A percentile compares a stretch with the other conserved stretches of the same genome.
These are phyloP conservation scores for Yarrowia sp. DNA, from an alignment of 805 yeast genomes.

Conservation along the genomic window DNA sequence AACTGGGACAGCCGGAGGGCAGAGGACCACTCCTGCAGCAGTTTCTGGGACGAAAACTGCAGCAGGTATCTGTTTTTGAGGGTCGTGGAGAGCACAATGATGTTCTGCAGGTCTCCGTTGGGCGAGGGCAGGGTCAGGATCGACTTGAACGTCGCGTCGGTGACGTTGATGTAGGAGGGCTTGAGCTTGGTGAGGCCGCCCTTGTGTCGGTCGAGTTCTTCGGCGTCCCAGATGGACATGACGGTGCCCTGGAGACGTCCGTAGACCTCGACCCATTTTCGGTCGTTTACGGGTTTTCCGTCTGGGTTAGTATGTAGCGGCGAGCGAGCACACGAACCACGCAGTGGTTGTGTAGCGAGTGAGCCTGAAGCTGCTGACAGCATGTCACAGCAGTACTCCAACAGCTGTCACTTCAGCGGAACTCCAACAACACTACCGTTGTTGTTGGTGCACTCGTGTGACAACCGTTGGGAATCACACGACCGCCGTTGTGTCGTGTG, in stretches of 20 bases:
- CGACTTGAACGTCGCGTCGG: constrained; percentile 84
- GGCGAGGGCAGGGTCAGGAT: constrained; percentile 61
- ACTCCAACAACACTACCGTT: not conserved
- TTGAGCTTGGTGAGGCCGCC: constrained; percentile 58
- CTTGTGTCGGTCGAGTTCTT: constrained; percentile 51
- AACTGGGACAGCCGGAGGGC: constrained; percentile 77
- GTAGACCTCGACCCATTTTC: constrained; percentile 90
- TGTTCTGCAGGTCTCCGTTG: constrained; percentile 67
- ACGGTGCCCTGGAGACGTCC: constrained; percentile 90
- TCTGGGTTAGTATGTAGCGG: constrained; percentile 48
- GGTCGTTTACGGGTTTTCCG: constrained; percentile 67
- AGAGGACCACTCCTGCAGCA: constrained; percentile 73
- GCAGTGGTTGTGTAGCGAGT: not conserved
- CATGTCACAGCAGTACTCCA: not conserved
- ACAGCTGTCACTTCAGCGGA: too few species aligned
- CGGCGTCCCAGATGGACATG: constrained; percentile 82
- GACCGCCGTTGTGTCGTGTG: not conserved
- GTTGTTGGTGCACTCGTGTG: not conserved
- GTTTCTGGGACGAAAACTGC: constrained; percentile 66
- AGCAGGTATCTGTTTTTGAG: constrained; percentile 81
- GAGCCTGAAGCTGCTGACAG: not conserved
- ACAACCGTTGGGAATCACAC: not conserved
- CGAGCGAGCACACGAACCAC: not conserved
- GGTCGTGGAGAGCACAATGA: constrained; percentile 88
- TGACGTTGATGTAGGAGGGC: constrained; percentile 84